phyloP scores from a whole-genome alignment of 2,329 filamentous ascomycete species.

The Arthrobotrys sinensis region DNA sequence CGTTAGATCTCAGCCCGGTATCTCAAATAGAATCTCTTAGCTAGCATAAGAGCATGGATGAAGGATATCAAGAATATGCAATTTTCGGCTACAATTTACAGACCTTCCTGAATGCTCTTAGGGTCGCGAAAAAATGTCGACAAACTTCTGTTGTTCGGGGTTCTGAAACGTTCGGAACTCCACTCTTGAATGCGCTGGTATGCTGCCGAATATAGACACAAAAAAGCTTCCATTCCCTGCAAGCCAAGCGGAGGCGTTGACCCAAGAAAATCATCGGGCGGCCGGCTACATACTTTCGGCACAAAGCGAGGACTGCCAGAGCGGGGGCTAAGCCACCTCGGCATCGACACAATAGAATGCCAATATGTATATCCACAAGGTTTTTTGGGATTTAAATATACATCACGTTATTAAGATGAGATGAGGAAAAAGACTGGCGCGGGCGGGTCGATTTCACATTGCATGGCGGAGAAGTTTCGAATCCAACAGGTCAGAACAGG shows the following conservation, averaged over 20 bases:
- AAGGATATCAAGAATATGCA: background rate
- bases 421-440: slow-evolving; percentile 1
- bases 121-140: background rate
- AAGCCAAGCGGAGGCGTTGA: slow-evolving; percentile 13
- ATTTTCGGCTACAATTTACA: background rate
- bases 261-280: background rate
- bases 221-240: slow-evolving; percentile 20
- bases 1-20: background rate
- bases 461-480: background rate
- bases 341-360: slow-evolving; percentile 8
- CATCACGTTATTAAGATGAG: slow-evolving; percentile 21
- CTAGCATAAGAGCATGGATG: background rate
- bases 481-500: background rate
- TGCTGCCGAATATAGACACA: slow-evolving; percentile 19
- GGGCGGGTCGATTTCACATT: slow-evolving; percentile 12
- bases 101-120: slow-evolving; percentile 8
- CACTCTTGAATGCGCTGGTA: slow-evolving; percentile 14
- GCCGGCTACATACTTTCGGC: slow-evolving; percentile 1
- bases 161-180: slow-evolving; percentile 18
- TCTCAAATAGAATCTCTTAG: background rate
- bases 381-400: slow-evolving; percentile 11
- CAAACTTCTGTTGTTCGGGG: background rate
- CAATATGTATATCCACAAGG: background rate
- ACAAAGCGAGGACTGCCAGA: slow-evolving; percentile 9
- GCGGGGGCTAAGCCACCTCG: slow-evolving; percentile 22